Evolutionary conservation across 2,329 filamentous ascomycete genomes (phyloP).

Genomic region (Penicillium sp.): DNA sequence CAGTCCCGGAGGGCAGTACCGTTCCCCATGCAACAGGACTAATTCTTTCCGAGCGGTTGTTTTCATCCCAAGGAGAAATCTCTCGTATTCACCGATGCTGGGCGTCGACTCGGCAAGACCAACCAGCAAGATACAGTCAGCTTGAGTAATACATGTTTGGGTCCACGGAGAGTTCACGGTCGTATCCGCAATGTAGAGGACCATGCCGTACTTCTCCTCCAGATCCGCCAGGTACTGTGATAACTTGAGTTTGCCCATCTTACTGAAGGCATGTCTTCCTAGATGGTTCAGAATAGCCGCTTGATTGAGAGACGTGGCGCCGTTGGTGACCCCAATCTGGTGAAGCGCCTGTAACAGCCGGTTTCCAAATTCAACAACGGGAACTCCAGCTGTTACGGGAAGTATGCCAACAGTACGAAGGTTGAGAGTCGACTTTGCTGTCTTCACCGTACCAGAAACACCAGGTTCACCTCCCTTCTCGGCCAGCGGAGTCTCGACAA

Average conservation of each 20-base stretch:
- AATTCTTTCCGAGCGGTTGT: slow-evolving; percentile 90
- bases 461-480: slow-evolving; percentile 56
- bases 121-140: slow-evolving; percentile 88
- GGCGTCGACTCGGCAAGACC: slow-evolving; percentile 84
- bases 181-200: slow-evolving; percentile 92
- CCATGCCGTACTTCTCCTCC: slow-evolving; percentile 92
- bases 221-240: slow-evolving; percentile 93
- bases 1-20: slow-evolving; percentile 74
- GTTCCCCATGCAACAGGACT: slow-evolving; percentile 77
- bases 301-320: slow-evolving; percentile 86
- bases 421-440: slow-evolving; percentile 74
- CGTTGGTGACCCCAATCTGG: slow-evolving; percentile 81
- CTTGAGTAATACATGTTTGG: slow-evolving; percentile 92
- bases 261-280: slow-evolving; percentile 90
- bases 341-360: slow-evolving; percentile 76
- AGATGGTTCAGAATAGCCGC: slow-evolving; percentile 88
- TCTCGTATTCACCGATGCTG: slow-evolving; percentile 87
- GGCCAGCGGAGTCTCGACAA: slow-evolving; percentile 71
- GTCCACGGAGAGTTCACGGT: slow-evolving; percentile 97
- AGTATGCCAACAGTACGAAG: slow-evolving; percentile 85
- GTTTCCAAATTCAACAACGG: slow-evolving; percentile 89
- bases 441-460: slow-evolving; percentile 43
- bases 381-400: slow-evolving; percentile 81
- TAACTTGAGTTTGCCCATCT: slow-evolving; percentile 91
- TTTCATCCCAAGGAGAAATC: slow-evolving; percentile 92